phyloP scores from a whole-genome alignment of 768 basidiomycete genomes.

The Boletellus ananas region DNA sequence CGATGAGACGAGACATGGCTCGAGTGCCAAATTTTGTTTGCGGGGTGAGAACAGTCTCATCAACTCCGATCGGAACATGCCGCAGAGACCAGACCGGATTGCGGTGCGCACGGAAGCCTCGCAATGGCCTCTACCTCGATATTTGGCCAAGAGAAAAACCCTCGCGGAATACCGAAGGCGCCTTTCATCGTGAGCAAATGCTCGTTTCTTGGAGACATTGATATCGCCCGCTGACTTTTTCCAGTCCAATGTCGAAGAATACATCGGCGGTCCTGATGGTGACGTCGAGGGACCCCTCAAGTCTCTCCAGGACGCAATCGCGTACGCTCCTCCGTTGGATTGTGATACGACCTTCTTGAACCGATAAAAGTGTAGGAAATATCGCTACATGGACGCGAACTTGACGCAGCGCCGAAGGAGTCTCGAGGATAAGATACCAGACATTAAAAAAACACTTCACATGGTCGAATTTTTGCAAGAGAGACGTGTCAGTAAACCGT shows the following conservation, averaged over 20 bases:
- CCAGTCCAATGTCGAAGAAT: constrained; percentile 84
- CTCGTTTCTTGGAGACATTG: not conserved
- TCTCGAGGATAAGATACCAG: constrained; percentile 93
- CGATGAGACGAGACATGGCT: constrained; percentile 75
- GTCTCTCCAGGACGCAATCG: constrained; percentile 86
- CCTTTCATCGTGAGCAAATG: constrained; percentile 79
- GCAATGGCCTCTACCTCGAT: constrained; percentile 26
- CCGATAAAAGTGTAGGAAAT: constrained; percentile 67
- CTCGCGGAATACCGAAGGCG: constrained; percentile 91
- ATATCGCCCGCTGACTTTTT: not conserved
- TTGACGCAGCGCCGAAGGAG: constrained; percentile 72
- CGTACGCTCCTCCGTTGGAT: constrained; percentile 51
- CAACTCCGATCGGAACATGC: constrained; percentile 26
- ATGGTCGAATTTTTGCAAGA: constrained; percentile 85
- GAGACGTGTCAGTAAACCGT: constrained; percentile 49
- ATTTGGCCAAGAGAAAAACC: constrained; percentile 58
- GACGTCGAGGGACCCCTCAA: constrained; percentile 76
- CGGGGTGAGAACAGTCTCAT: too few relatives aligned
- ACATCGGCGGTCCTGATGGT: constrained; percentile 73
- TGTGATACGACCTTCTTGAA: constrained; percentile 12
- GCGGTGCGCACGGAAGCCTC: not conserved
- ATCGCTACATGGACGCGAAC: constrained; percentile 95
- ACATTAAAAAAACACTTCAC: constrained; percentile 86
- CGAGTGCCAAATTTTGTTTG: not conserved
- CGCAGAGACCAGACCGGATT: not conserved